Evolutionary conservation across 495 filamentous ascomycete species (phyloP).

Genomic region (Acidomyces sp.): DNA sequence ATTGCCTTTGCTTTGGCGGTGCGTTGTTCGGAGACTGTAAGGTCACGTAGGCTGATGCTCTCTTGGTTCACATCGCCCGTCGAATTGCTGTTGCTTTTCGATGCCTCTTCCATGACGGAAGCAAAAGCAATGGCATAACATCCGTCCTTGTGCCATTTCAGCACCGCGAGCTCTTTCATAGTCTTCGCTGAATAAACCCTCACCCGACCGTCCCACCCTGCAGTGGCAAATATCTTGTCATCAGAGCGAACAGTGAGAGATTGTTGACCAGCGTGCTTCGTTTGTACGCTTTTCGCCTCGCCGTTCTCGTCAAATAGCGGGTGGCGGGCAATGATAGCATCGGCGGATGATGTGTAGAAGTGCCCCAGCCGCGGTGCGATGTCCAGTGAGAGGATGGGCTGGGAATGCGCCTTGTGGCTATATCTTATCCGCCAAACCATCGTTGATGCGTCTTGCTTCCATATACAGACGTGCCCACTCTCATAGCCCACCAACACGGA

Average conservation of each 20-base stretch:
- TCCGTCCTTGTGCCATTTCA: slow-evolving; percentile 90
- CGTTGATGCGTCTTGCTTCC: slow-evolving; percentile 25
- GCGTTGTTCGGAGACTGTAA: slow-evolving; percentile 29
- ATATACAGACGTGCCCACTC: slow-evolving; percentile 60
- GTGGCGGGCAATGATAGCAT: slow-evolving; percentile 53
- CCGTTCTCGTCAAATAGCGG: slow-evolving; percentile 16
- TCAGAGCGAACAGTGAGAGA: slow-evolving; percentile 64
- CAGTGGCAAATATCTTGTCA: slow-evolving; percentile 73
- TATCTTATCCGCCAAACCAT: slow-evolving; percentile 53
- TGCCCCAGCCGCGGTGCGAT: slow-evolving; percentile 42
- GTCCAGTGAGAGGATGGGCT: slow-evolving; percentile 75
- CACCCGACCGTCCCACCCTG: slow-evolving; percentile 76
- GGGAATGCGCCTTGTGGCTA: slow-evolving; percentile 52
- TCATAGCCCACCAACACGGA: slow-evolving; percentile 71
- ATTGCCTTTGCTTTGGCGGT: slow-evolving; percentile 50
- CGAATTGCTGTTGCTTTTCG: slow-evolving; percentile 1
- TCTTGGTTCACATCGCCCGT: background rate
- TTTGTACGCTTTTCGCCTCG: slow-evolving; percentile 38
- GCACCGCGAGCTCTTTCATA: slow-evolving; percentile 78
- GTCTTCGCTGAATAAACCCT: slow-evolving; percentile 70
- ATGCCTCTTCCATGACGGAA: slow-evolving; percentile 21
- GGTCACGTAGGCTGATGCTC: background rate
- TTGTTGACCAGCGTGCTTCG: slow-evolving; percentile 86
- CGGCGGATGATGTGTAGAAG: slow-evolving; percentile 76
- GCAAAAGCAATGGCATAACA: slow-evolving; percentile 81